These are phyloP conservation scores for Tanozyma kutaoensis DNA, from an alignment of 805 yeast species.

Conservation along the genomic window DNA sequence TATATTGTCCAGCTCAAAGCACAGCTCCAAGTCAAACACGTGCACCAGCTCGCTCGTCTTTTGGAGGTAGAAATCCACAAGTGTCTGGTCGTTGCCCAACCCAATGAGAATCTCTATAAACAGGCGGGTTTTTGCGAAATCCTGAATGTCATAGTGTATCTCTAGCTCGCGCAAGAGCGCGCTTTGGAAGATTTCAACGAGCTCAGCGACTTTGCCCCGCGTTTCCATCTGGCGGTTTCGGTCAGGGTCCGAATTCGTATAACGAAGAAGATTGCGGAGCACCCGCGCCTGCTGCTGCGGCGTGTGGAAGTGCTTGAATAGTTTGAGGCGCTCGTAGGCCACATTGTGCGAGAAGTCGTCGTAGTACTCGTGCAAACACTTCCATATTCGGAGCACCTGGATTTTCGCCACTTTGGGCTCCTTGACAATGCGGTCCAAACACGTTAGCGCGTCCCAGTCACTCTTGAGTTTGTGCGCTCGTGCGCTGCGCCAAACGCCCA, in stretches of 20 bases:
- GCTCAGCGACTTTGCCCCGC: conserved; percentile 34
- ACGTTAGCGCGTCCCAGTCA: conserved; percentile 17
- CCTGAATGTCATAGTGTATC: conserved; percentile 33
- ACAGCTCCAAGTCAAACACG: too few relatives aligned
- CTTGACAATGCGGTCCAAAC: conserved; percentile 15
- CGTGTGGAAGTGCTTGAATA: conserved; percentile 32
- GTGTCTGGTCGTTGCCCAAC: conserved; percentile 26
- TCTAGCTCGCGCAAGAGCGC: conserved; percentile 62
- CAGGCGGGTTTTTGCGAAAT: conserved; percentile 22
- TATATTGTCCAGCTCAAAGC: too few relatives aligned
- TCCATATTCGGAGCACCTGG: conserved; percentile 25
- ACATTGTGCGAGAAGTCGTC: conserved; percentile 28
- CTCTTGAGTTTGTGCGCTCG: conserved; percentile 3
- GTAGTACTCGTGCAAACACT: conserved; percentile 29
- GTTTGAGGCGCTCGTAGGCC: conserved; percentile 26
- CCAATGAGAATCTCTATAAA: conserved; percentile 22
- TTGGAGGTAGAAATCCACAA: conserved; percentile 30
- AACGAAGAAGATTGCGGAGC: conserved; percentile 24
- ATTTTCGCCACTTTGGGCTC: conserved; percentile 18
- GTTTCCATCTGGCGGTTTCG: conserved; percentile 14
- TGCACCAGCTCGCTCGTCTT: conserved; percentile 8
- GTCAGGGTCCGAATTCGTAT: conserved; percentile 19
- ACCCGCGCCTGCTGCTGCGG: conserved; percentile 41
- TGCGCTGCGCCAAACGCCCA: conserved; percentile 25
- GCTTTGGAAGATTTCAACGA: conserved; percentile 57